These are phyloP conservation scores for Lyophyllum decastes DNA, from an alignment of 768 basidiomycete genomes.

Conservation along the genomic window DNA sequence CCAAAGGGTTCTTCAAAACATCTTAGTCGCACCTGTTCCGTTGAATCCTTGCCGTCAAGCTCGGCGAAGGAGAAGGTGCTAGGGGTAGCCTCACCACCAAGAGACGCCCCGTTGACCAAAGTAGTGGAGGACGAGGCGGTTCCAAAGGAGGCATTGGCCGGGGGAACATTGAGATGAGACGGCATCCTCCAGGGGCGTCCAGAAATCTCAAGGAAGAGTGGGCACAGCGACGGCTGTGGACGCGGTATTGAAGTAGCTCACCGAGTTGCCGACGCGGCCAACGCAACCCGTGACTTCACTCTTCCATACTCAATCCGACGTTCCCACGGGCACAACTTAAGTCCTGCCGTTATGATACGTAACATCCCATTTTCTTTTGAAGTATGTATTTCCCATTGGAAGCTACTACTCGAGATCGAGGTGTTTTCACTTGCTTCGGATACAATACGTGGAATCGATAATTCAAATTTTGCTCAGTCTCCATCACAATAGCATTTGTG, in stretches of 20 bases:
- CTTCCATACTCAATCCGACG: slow-evolving; percentile 1
- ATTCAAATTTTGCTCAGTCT: too few relatives aligned
- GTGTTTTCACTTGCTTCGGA: too few relatives aligned
- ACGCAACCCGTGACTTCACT: slow-evolving; percentile 13
- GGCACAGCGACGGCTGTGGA: neutral
- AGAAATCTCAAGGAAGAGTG: neutral
- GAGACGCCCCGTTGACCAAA: slow-evolving; percentile 21
- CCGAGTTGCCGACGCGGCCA: neutral
- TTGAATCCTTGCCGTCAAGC: slow-evolving; percentile 45
- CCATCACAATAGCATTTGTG: too few relatives aligned
- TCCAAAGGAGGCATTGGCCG: slow-evolving; percentile 17
- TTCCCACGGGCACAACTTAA: too few relatives aligned
- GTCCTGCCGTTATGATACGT: too few relatives aligned
- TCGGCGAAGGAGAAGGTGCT: slow-evolving; percentile 37
- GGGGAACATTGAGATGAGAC: slow-evolving; percentile 18
- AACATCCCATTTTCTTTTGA: too few relatives aligned
- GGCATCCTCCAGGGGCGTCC: slow-evolving; percentile 16
- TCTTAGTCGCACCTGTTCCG: slow-evolving; percentile 42
- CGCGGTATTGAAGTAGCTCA: neutral
- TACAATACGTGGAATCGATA: too few relatives aligned
- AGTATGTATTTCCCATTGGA: too few relatives aligned
- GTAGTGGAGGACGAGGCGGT: slow-evolving; percentile 25
- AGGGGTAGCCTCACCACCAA: slow-evolving; percentile 17
- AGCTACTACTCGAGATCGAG: too few relatives aligned
- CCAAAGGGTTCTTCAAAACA: neutral